A percentile compares a stretch with the other conserved stretches of the same genome.
Evolutionary conservation across 768 basidiomycete genomes (phyloP).

Genomic region (Aureoboletus auriporus): DNA sequence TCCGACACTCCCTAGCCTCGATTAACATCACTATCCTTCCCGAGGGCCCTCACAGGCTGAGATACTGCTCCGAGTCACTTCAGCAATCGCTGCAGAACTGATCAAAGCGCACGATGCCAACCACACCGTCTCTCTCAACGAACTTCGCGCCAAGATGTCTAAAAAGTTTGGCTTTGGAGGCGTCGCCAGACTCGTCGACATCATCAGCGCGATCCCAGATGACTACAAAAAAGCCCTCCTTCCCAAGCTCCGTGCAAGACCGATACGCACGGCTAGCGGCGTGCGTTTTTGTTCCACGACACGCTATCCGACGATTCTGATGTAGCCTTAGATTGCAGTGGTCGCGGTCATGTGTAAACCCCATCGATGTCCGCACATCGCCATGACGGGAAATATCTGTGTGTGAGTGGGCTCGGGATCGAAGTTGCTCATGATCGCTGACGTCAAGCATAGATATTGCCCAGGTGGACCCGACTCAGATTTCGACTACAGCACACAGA

Average conservation of each 20-base stretch:
- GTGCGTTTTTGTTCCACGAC: slow-evolving; percentile 40
- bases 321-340: slow-evolving; percentile 74
- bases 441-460: slow-evolving; percentile 64
- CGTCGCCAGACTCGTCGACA: slow-evolving; percentile 92
- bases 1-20: not conserved
- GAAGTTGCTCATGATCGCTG: slow-evolving; percentile 1
- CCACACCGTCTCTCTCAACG: slow-evolving; percentile 79
- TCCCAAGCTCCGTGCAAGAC: slow-evolving; percentile 87
- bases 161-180: slow-evolving; percentile 87
- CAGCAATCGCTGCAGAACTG: slow-evolving; percentile 91
- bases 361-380: slow-evolving; percentile 98
- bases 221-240: slow-evolving; percentile 91
- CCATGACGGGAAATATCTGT: slow-evolving; percentile 99
- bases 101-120: slow-evolving; percentile 83
- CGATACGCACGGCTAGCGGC: slow-evolving; percentile 94
- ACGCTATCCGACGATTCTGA: not conserved
- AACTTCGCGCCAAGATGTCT: slow-evolving; percentile 80
- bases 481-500: slow-evolving; percentile 98
- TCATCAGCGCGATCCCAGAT: slow-evolving; percentile 97
- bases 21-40: not conserved
- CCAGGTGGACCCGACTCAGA: slow-evolving; percentile 99
- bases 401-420: slow-evolving; percentile 54
- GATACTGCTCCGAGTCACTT: slow-evolving; percentile 82
- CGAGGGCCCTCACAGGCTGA: slow-evolving; percentile 86
- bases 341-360: slow-evolving; percentile 99